phyloP scores from a whole-genome alignment of 2,329 filamentous ascomycete species.

The Colletotrichum sansevieriae region DNA sequence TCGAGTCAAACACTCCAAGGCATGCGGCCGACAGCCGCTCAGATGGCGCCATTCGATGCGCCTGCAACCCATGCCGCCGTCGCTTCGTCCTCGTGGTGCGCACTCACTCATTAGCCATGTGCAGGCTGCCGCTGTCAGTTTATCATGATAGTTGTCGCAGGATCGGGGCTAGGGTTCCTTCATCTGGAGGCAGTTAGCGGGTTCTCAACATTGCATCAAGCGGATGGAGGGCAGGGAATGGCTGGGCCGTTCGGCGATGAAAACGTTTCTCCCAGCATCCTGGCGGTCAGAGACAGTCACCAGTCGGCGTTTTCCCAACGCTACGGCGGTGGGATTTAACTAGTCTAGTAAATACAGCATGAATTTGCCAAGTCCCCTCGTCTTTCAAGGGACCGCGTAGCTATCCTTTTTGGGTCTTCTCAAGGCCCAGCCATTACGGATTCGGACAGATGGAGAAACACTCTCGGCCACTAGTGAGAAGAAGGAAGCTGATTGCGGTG shows the following conservation, averaged over 20 bases:
- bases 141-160: no score
- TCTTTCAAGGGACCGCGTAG: no score
- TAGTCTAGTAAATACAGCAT: neutral
- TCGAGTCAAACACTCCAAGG: neutral
- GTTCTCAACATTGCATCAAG: no score
- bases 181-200: no score
- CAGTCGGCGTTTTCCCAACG: neutral
- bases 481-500: neutral
- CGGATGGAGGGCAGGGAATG: neutral
- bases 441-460: neutral
- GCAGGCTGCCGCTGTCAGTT: neutral
- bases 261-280: neutral
- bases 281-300: neutral
- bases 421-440: neutral
- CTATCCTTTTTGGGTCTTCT: neutral
- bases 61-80: neutral
- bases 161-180: no score
- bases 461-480: neutral
- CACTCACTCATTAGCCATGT: neutral
- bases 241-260: conserved; percentile 17
- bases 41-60: neutral
- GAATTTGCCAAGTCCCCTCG: neutral
- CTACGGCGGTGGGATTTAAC: neutral
- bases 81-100: neutral
- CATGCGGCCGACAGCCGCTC: neutral